Evolutionary conservation across 805 yeast species (phyloP), one percentile per base, ranked within the genome.

Genomic region (Candida parachauliodes): DNA sequence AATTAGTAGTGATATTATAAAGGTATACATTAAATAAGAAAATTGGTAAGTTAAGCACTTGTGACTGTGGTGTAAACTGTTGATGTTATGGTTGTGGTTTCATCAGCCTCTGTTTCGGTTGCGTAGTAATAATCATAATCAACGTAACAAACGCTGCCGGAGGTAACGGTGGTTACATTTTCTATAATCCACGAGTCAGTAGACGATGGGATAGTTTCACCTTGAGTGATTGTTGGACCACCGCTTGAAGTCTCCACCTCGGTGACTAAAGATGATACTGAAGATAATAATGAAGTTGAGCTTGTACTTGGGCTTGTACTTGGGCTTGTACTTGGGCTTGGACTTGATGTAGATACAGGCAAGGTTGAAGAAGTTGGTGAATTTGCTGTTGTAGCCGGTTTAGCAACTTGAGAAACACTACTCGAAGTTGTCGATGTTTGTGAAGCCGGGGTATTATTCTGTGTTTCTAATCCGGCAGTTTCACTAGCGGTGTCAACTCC

Each of bases 11-110:
- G n/a, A n/a, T n/a, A n/a, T n/a, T n/a, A n/a, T n/a, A 25, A 25
- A 28, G 10, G 24, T 21, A 8, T 21, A 21, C 24, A 21, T 21
- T 10, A 21, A 8, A 21, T 10, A 5, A 7, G 10, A 27, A 21
- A 21, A 19, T 16, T 18, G 26, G 17, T 4, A 5, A 11, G 5
- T 16, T 22, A 31, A 17, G 34, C 34, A 6, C 27, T 39, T 19
- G 73, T 60, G 26, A 68, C 56, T 3, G 74, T 60, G 5, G 58
- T 45, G 41, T 54, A 52, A 20, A 62, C 41, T 17, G 71, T 58
- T n/a, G 65, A 46, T 5, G 70, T 59, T 15, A 68, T 54, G 9
- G 74, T 66, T 20, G 60, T 53, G 11, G 71, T 65, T 39, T 57
- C 63, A 25, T 42, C 57, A 21, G 60, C 53, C 19, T 51, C 61